phyloP scores from a whole-genome alignment of 2,329 filamentous ascomycete species.

The Aspergillus spinulosporus region DNA sequence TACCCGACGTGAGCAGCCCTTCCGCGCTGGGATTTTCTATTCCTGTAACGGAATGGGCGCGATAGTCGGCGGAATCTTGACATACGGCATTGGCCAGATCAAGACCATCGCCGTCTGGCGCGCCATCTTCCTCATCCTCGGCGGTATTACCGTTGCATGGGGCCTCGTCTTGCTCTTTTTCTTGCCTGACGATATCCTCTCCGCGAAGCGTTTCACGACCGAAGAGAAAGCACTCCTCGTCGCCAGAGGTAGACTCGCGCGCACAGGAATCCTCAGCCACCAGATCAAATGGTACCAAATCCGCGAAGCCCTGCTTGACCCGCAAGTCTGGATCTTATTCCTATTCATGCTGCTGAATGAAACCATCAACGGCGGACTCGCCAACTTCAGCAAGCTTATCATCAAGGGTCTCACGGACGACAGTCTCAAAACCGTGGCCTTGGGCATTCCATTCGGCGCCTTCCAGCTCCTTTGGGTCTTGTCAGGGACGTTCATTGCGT shows the following conservation, averaged over 20 bases:
- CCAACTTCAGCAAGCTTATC: slow-evolving; percentile 59
- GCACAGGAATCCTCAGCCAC: slow-evolving; percentile 48
- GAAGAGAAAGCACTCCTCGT: slow-evolving; percentile 50
- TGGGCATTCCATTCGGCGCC: slow-evolving; percentile 57
- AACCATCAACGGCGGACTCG: slow-evolving; percentile 53
- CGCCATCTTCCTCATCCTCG: slow-evolving; percentile 49
- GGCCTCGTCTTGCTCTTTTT: slow-evolving; percentile 42
- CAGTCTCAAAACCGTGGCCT: slow-evolving; percentile 50
- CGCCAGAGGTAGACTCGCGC: slow-evolving; percentile 31
- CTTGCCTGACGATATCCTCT: slow-evolving; percentile 48
- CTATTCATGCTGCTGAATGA: slow-evolving; percentile 55
- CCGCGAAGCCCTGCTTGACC: slow-evolving; percentile 48
- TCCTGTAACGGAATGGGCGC: slow-evolving; percentile 44
- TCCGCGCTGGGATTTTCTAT: slow-evolving; percentile 49
- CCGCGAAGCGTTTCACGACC: slow-evolving; percentile 43
- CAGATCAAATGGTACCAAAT: slow-evolving; percentile 53
- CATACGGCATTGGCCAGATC: slow-evolving; percentile 44
- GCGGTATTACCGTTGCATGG: slow-evolving; percentile 47
- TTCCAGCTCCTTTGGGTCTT: slow-evolving; percentile 56
- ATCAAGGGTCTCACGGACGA: slow-evolving; percentile 50
- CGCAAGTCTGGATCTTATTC: slow-evolving; percentile 49
- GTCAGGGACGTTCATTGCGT: slow-evolving; percentile 54
- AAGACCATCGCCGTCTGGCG: slow-evolving; percentile 47
- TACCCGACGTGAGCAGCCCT: slow-evolving; percentile 48
- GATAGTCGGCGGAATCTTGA: slow-evolving; percentile 33